Conservation (phyloP, 1,139 yeast species). For the Magnusiomyces clavatus region DNA sequence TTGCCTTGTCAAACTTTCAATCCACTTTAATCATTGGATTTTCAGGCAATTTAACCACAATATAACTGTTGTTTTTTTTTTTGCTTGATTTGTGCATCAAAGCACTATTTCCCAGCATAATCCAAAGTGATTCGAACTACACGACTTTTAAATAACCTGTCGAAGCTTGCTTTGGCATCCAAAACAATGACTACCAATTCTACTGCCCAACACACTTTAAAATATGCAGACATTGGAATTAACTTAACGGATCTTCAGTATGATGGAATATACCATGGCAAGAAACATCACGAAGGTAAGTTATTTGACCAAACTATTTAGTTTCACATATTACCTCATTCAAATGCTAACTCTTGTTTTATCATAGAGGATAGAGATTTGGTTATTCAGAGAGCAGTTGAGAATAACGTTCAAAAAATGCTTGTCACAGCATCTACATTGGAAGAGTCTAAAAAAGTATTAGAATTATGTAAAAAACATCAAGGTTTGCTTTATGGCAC, state of each 20-base stretch:
- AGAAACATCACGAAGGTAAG: conserved; percentile 45
- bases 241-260: conserved; percentile 89
- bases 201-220: background rate
- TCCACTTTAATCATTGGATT: too few species aligned
- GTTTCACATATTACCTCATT: too few species aligned
- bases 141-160: background rate
- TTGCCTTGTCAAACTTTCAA: too few species aligned
- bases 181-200: background rate
- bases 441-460: conserved; percentile 47
- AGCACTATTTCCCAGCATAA: too few species aligned
- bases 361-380: conserved; percentile 45
- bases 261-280: conserved; percentile 68
- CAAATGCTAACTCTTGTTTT: too few species aligned
- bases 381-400: conserved; percentile 60
- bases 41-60: too few species aligned
- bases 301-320: too few species aligned
- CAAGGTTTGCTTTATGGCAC: conserved; percentile 45
- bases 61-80: too few species aligned
- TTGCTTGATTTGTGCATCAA: too few species aligned
- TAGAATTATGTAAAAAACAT: conserved; percentile 36
- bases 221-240: conserved; percentile 45
- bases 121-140: too few species aligned
- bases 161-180: conserved; percentile 1
- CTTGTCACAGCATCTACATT: conserved; percentile 79
- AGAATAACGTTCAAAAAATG: conserved; percentile 58